These are phyloP conservation scores for Cymbopogon citratus DNA, from an alignment of 176 grass and related monocot genomes.

Conservation along the genomic window DNA sequence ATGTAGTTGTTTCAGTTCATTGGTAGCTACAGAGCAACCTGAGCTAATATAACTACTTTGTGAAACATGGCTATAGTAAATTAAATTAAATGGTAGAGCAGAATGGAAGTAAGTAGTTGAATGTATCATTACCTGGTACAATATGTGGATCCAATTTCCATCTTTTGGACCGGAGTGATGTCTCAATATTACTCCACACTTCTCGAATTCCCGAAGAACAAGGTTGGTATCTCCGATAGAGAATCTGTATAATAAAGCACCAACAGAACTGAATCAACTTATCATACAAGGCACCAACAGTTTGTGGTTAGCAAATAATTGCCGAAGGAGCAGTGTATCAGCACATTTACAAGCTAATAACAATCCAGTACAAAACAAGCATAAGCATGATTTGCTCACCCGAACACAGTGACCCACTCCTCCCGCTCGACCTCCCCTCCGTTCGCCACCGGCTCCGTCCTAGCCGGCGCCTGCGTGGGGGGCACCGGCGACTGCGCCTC, in stretches of 20 bases:
- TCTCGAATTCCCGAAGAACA: conserved; percentile 79
- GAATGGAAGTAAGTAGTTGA: not conserved
- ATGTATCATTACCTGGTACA: conserved; percentile 74
- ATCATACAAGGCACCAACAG: not conserved
- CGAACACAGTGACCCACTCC: conserved; percentile 92
- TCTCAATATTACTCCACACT: conserved; percentile 84
- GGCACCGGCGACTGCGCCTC: conserved; percentile 54
- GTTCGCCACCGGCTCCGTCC: conserved; percentile 24
- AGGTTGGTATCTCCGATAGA: conserved; percentile 66
- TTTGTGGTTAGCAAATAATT: not conserved
- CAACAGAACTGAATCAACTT: conserved; percentile 15
- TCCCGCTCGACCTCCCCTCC: conserved; percentile 46
- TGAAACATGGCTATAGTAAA: not conserved
- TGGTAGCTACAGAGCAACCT: not conserved
- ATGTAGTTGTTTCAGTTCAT: not conserved
- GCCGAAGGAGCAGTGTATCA: not conserved
- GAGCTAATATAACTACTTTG: not conserved
- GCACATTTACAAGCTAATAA: not conserved
- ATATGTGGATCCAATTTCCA: conserved; percentile 92
- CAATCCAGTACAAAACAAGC: not conserved
- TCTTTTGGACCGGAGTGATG: conserved; percentile 67
- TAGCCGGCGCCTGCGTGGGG: conserved; percentile 21
- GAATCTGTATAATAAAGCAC: conserved; percentile 41
- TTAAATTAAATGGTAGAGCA: not conserved
- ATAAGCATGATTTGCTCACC: conserved; percentile 41